Conservation (phyloP, 2,329 filamentous ascomycete species). For the Rutstroemia sydowiana region DNA sequence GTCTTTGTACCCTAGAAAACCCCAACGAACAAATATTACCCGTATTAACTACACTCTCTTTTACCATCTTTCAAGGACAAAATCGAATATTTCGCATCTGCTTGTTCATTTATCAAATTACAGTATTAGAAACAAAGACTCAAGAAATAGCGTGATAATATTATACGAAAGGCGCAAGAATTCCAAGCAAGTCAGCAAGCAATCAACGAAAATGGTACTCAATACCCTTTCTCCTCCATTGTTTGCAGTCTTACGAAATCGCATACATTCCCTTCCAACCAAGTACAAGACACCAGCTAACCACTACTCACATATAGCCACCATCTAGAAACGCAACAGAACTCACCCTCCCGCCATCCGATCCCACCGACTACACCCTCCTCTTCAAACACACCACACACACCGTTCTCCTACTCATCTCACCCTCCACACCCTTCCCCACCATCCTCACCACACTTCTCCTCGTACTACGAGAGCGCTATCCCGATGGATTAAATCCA, state of each 20-base stretch:
- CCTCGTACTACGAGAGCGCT: slow-evolving; percentile 45
- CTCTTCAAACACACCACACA: slow-evolving; percentile 62
- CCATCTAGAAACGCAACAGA: background rate
- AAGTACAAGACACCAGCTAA: too few relatives aligned
- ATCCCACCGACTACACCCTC: slow-evolving; percentile 49
- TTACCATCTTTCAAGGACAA: background rate
- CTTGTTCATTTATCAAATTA: too few relatives aligned
- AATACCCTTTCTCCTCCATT: too few relatives aligned
- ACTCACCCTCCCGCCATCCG: background rate
- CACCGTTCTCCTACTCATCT: background rate
- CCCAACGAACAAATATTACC: background rate
- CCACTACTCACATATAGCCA: background rate
- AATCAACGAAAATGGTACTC: too few relatives aligned
- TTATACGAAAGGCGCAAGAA: too few relatives aligned
- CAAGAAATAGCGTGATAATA: too few relatives aligned
- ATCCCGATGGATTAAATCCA: slow-evolving; percentile 42
- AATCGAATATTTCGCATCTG: background rate
- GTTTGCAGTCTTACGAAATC: too few relatives aligned
- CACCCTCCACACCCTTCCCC: background rate
- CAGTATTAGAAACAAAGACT: too few relatives aligned
- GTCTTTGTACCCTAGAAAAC: background rate
- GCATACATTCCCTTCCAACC: too few relatives aligned
- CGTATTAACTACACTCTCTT: background rate
- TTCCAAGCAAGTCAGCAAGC: too few relatives aligned
- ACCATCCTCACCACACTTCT: too few relatives aligned